These are phyloP conservation scores for Coemansia sp. DNA, from an alignment of 192 early-diverging fungal genomes.

Conservation along the genomic window DNA sequence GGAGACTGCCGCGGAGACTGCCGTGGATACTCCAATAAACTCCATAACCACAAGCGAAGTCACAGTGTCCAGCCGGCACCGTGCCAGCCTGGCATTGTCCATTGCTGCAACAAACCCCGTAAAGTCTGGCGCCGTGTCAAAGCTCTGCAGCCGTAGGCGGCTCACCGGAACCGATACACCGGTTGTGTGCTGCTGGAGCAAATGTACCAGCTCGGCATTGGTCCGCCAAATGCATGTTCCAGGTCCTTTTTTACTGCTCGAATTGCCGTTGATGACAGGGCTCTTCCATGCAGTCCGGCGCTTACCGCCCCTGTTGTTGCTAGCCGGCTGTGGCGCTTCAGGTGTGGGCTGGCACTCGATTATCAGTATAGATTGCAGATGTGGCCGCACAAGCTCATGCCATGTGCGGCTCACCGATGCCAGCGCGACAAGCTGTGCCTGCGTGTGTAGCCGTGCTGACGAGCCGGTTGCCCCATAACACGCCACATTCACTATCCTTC, in stretches of 20 bases:
- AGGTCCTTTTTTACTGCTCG: not conserved
- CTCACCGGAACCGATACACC: not conserved
- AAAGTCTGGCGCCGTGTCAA: not conserved
- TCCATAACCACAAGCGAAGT: constrained; percentile 1
- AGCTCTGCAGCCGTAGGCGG: not conserved
- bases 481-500: constrained; percentile 5
- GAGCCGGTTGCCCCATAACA: not conserved
- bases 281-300: constrained; percentile 2
- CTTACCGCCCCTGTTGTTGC: not conserved
- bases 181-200: not conserved
- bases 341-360: not conserved
- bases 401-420: constrained; percentile 4
- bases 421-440: not conserved
- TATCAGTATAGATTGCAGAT: not conserved
- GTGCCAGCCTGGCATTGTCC: not conserved
- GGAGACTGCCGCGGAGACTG: not conserved
- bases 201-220: not conserved
- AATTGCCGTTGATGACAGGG: not conserved
- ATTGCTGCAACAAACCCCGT: not conserved
- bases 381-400: constrained; percentile 1
- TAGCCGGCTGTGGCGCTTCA: not conserved
- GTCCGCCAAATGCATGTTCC: not conserved
- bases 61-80: not conserved
- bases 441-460: not conserved
- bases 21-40: not conserved